phyloP scores from a whole-genome alignment of 2,329 filamentous ascomycete species.

The Fusarium proliferatum region DNA sequence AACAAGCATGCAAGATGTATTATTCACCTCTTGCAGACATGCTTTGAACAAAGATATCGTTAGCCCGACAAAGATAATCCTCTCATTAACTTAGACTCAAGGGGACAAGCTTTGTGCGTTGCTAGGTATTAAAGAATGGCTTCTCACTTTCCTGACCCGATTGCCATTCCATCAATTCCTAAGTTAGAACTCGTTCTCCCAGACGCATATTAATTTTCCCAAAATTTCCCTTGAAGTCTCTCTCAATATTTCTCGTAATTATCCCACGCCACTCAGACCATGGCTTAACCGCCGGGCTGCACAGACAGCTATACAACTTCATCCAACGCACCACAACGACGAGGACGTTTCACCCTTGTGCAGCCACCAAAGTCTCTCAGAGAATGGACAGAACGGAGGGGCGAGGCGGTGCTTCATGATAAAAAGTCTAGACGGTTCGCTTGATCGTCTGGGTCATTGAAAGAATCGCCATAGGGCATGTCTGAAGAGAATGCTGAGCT shows the following conservation, averaged over 20 bases:
- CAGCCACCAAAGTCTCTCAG: neutral
- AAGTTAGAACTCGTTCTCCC: accelerated
- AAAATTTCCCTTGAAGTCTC: accelerated
- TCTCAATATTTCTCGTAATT: neutral
- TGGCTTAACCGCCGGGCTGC: no score
- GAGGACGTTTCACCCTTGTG: neutral
- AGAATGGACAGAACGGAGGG: neutral
- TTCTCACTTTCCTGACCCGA: neutral
- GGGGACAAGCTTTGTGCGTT: accelerated
- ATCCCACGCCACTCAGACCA: accelerated
- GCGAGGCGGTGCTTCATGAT: accelerated
- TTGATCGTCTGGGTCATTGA: accelerated
- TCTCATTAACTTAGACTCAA: accelerated
- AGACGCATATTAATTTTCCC: accelerated
- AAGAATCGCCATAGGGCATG: neutral
- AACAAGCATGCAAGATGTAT: accelerated
- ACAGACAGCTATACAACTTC: neutral
- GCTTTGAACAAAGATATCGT: accelerated
- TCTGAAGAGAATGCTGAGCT: no score
- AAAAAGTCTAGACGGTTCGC: accelerated
- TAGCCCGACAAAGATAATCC: accelerated
- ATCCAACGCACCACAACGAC: accelerated
- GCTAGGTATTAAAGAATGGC: accelerated
- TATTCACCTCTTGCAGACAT: accelerated
- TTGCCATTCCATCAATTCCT: neutral